These are phyloP conservation scores for Blepharisma japonicum DNA, from an alignment of 73 alveolate genomes.

Conservation along the genomic window DNA sequence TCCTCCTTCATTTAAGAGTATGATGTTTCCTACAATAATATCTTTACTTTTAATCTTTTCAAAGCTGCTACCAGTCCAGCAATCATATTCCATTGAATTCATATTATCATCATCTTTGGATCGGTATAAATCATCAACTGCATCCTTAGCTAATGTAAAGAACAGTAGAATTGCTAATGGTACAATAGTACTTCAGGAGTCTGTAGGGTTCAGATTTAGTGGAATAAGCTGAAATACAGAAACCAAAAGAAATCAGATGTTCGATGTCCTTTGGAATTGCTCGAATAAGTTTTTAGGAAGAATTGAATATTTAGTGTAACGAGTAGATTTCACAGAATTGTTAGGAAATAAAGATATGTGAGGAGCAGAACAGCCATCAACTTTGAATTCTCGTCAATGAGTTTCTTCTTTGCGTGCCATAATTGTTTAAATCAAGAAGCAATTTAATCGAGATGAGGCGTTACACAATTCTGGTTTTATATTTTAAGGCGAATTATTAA, in stretches of 20 bases:
- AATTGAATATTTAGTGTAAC: slow-evolving; percentile 6
- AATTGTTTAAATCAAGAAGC: neutral
- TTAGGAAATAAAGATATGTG: neutral
- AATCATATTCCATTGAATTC: neutral
- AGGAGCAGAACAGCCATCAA: neutral
- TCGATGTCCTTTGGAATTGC: slow-evolving; percentile 72
- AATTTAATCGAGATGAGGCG: too few species aligned
- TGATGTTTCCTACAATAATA: slow-evolving; percentile 5
- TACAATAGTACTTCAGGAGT: slow-evolving; percentile 63
- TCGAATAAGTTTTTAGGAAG: slow-evolving; percentile 67
- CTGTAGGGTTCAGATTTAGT: slow-evolving; percentile 31
- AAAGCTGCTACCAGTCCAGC: slow-evolving; percentile 11
- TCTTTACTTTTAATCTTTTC: neutral
- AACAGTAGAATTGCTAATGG: slow-evolving; percentile 75
- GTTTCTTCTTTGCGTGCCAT: neutral
- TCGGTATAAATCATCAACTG: slow-evolving; percentile 65
- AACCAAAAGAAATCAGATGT: slow-evolving; percentile 74
- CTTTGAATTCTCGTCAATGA: neutral
- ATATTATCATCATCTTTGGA: neutral
- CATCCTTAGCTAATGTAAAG: slow-evolving; percentile 78
- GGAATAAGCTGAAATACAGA: slow-evolving; percentile 66
- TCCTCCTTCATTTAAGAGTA: slow-evolving; percentile 36
- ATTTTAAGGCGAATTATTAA: too few species aligned
- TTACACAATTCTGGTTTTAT: too few species aligned
- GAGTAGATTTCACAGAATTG: slow-evolving; percentile 14